Conservation (phyloP, 768 basidiomycete species). For the Lactarius sanguifluus region DNA sequence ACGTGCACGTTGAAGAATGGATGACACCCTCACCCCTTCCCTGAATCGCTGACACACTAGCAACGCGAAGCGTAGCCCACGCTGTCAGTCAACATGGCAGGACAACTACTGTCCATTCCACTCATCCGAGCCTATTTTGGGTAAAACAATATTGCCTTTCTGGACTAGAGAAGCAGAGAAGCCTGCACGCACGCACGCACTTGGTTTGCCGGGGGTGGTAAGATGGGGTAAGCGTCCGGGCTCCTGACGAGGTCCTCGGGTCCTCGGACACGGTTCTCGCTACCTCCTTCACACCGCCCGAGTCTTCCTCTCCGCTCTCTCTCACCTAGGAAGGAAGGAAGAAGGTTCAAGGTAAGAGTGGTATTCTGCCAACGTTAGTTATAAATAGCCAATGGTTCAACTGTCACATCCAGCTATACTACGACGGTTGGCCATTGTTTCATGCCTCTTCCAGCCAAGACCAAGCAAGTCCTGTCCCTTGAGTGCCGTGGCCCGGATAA, state of each 20-base stretch:
- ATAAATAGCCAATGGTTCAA: neutral
- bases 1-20: neutral
- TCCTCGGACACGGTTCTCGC: neutral
- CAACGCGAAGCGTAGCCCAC: neutral
- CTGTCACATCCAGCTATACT: neutral
- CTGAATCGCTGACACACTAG: neutral
- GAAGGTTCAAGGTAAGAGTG: neutral
- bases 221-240: neutral
- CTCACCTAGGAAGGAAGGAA: neutral
- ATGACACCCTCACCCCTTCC: neutral
- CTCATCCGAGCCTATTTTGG: neutral
- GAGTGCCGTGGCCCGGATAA: neutral
- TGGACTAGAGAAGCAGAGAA: neutral
- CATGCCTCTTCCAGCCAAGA: neutral
- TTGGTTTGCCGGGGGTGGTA: neutral
- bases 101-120: neutral
- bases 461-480: neutral
- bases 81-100: neutral
- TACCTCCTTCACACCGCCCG: too few species aligned
- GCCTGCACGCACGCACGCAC: neutral
- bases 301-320: too few species aligned
- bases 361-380: neutral
- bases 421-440: neutral
- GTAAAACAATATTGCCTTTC: neutral
- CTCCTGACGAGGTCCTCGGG: neutral